Evolutionary conservation across 495 filamentous ascomycete species (phyloP).

Genomic region (Clohesyomyces aquaticus): DNA sequence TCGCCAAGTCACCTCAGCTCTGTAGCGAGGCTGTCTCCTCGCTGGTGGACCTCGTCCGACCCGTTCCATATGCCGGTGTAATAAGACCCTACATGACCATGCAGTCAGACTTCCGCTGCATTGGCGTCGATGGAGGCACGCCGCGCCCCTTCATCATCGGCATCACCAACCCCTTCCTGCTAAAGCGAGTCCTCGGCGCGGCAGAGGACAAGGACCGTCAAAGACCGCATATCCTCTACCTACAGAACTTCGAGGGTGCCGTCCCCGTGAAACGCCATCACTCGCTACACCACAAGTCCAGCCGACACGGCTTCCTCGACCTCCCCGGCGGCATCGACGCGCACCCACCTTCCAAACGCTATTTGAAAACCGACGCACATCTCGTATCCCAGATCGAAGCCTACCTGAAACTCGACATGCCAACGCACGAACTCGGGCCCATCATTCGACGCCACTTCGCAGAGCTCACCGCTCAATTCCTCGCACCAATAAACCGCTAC

Average conservation of each 20-base stretch:
- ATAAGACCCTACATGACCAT: conserved; percentile 45
- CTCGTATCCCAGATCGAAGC: conserved; percentile 36
- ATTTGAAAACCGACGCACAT: conserved; percentile 34
- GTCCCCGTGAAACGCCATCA: conserved; percentile 40
- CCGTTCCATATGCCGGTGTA: conserved; percentile 44
- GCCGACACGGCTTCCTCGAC: conserved; percentile 28
- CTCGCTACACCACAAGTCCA: conserved; percentile 31
- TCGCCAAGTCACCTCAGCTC: conserved; percentile 44
- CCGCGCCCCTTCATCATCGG: conserved; percentile 42
- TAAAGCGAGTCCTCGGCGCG: conserved; percentile 36
- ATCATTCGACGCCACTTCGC: conserved; percentile 46
- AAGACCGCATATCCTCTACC: conserved; percentile 40
- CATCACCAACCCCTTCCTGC: conserved; percentile 46
- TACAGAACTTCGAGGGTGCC: conserved; percentile 31
- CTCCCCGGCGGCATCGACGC: conserved; percentile 35
- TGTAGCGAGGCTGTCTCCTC: conserved; percentile 43
- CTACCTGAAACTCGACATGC: conserved; percentile 29
- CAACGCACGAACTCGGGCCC: conserved; percentile 33
- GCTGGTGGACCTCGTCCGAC: conserved; percentile 44
- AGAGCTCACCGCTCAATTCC: conserved; percentile 43
- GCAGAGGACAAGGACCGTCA: conserved; percentile 26
- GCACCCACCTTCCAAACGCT: conserved; percentile 35
- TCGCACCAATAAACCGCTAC: conserved; percentile 46
- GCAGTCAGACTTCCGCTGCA: conserved; percentile 44
- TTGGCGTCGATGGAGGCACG: conserved; percentile 38